phyloP scores from a whole-genome alignment of 2,329 filamentous ascomycete genomes.

The Botrytis tulipae region DNA sequence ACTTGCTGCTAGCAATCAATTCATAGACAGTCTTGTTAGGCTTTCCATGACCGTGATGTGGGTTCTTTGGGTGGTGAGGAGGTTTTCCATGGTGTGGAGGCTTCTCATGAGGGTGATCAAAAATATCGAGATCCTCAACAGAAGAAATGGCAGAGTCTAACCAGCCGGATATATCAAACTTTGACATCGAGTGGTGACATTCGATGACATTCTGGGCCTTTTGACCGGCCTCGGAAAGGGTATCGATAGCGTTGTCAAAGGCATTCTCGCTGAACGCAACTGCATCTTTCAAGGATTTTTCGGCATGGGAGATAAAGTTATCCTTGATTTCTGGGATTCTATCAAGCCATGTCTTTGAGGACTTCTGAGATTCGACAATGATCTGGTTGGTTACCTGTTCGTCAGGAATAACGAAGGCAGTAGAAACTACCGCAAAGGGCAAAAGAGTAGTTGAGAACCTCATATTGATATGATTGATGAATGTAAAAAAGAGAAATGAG shows the following conservation, averaged over 20 bases:
- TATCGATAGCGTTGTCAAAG: slow-evolving; percentile 36
- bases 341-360: slow-evolving; percentile 36
- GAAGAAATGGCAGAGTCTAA: slow-evolving; percentile 39
- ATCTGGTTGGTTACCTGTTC: slow-evolving; percentile 47
- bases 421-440: slow-evolving; percentile 48
- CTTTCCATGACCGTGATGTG: slow-evolving; percentile 39
- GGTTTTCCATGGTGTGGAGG: slow-evolving; percentile 23
- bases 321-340: slow-evolving; percentile 40
- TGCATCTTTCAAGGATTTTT: slow-evolving; percentile 33
- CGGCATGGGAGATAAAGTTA: slow-evolving; percentile 31
- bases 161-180: slow-evolving; percentile 38
- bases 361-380: slow-evolving; percentile 40
- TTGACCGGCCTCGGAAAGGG: slow-evolving; percentile 25
- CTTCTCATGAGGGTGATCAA: slow-evolving; percentile 29
- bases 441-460: slow-evolving; percentile 45
- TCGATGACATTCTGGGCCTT: slow-evolving; percentile 33
- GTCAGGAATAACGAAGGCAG: slow-evolving; percentile 54
- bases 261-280: slow-evolving; percentile 35
- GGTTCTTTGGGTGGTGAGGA: slow-evolving; percentile 29
- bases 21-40: slow-evolving; percentile 76
- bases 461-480: slow-evolving; percentile 33
- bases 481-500: slow-evolving; percentile 1
- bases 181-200: slow-evolving; percentile 37
- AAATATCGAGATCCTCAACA: slow-evolving; percentile 38
- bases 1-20: slow-evolving; percentile 70